These are phyloP conservation scores for Moelleriella libera DNA, from an alignment of 2,329 filamentous ascomycete species.

Conservation along the genomic window DNA sequence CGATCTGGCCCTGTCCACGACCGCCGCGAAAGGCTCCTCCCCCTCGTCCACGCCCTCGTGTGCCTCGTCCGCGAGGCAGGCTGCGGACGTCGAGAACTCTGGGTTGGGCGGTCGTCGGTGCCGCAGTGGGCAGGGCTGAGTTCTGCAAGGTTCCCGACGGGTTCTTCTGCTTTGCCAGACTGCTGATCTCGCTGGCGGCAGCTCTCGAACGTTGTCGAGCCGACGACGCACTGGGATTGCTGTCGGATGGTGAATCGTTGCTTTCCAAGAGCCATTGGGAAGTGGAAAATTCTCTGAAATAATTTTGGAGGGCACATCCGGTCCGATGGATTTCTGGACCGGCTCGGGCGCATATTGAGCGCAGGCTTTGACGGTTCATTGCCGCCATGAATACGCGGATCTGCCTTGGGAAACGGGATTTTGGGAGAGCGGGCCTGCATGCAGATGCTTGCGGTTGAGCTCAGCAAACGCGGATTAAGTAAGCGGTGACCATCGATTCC, in stretches of 20 bases:
- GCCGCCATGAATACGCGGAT: conserved; percentile 6
- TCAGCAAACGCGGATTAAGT: too few species aligned
- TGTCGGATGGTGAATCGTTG: conserved; percentile 7
- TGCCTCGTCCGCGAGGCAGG: conserved; percentile 16
- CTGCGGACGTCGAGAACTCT: conserved; percentile 25
- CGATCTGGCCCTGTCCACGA: conserved; percentile 4
- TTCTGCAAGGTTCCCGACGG: not conserved
- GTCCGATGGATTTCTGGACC: conserved; percentile 18
- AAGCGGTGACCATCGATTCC: too few species aligned
- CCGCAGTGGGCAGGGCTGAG: not conserved
- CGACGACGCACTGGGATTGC: conserved; percentile 4
- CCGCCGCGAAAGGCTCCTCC: conserved; percentile 12
- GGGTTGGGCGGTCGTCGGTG: conserved; percentile 7
- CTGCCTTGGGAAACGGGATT: too few species aligned
- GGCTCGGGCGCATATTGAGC: conserved; percentile 21
- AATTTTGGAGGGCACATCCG: conserved; percentile 16
- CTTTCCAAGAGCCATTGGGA: conserved; percentile 19
- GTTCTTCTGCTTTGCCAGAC: conserved; percentile 12
- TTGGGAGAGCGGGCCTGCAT: not conserved
- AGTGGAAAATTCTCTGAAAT: conserved; percentile 17
- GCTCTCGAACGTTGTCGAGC: conserved; percentile 16
- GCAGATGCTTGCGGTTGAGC: not conserved
- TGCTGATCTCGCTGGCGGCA: conserved; percentile 19
- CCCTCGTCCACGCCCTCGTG: conserved; percentile 5
- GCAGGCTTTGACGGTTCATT: conserved; percentile 24